phyloP scores from a whole-genome alignment of 2,329 filamentous ascomycete genomes.

The Cercospora brassicicola region DNA sequence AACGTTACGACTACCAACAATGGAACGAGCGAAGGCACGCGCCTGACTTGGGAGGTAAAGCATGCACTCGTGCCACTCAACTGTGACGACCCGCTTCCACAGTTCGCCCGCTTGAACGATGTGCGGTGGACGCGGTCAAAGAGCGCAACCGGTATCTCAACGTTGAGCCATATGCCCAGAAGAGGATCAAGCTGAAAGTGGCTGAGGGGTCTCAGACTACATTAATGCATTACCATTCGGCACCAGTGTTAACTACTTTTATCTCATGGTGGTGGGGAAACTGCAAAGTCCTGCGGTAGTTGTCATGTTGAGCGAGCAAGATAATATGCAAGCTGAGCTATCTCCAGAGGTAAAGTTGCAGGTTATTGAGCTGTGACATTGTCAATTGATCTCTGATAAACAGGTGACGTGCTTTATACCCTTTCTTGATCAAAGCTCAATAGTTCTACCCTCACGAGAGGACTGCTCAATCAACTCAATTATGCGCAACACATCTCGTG shows the following conservation, averaged over 20 bases:
- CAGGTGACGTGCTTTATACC: neutral
- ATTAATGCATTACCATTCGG: constrained; percentile 55
- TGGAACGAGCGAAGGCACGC: too few relatives aligned
- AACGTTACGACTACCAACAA: too few relatives aligned
- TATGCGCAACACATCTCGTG: constrained; percentile 55
- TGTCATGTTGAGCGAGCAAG: constrained; percentile 66
- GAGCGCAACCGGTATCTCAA: constrained; percentile 82
- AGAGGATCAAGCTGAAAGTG: constrained; percentile 78
- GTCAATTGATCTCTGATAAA: too few relatives aligned
- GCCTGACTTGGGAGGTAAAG: too few relatives aligned
- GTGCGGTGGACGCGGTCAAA: constrained; percentile 50
- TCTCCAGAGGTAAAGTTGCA: too few relatives aligned
- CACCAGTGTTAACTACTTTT: constrained; percentile 76
- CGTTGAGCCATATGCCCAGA: constrained; percentile 85
- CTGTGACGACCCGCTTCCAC: constrained; percentile 48
- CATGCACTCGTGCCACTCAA: too few relatives aligned
- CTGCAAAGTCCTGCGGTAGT: constrained; percentile 67
- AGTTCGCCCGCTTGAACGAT: constrained; percentile 60
- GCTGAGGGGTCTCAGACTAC: constrained; percentile 61
- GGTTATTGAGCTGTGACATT: too few relatives aligned
- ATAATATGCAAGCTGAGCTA: too few relatives aligned
- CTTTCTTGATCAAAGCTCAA: constrained; percentile 17
- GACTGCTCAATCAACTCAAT: constrained; percentile 59
- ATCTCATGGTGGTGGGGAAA: constrained; percentile 83
- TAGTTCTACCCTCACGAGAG: constrained; percentile 53